phyloP scores from a whole-genome alignment of 2,329 filamentous ascomycete species.

The Pseudophaeomoniella oleicola region DNA sequence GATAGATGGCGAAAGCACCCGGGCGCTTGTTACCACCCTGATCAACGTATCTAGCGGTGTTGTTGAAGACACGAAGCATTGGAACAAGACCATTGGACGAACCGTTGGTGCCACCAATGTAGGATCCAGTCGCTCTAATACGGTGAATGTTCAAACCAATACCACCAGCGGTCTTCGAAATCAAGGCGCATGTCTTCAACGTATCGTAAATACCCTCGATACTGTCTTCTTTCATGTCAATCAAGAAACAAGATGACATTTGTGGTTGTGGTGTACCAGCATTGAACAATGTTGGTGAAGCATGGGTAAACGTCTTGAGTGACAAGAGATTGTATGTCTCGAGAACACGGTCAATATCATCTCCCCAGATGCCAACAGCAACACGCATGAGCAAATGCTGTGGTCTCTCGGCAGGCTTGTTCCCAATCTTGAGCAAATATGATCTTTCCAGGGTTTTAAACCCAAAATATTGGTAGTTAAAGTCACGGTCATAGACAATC shows the following conservation, averaged over 20 bases:
- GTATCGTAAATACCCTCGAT: slow-evolving; percentile 99
- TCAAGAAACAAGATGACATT: slow-evolving; percentile 94
- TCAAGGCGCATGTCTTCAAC: slow-evolving; percentile 98
- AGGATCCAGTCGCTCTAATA: slow-evolving; percentile 92
- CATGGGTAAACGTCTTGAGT: slow-evolving; percentile 95
- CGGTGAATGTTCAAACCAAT: slow-evolving; percentile 94
- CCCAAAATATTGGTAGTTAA: slow-evolving; percentile 99
- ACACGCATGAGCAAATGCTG: slow-evolving; percentile 99
- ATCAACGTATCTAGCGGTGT: slow-evolving; percentile 96
- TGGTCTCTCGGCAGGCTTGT: slow-evolving; percentile 90
- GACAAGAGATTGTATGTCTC: slow-evolving; percentile 99
- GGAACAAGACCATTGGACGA: slow-evolving; percentile 95
- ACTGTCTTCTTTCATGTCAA: slow-evolving; percentile 99
- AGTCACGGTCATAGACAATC: slow-evolving; percentile 97
- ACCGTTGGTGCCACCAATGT: slow-evolving; percentile 95
- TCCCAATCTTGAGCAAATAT: slow-evolving; percentile 87
- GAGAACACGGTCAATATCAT: slow-evolving; percentile 83
- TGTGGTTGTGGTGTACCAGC: slow-evolving; percentile 90
- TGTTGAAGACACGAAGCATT: slow-evolving; percentile 98
- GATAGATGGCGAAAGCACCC: slow-evolving; percentile 95
- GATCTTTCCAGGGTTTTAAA: slow-evolving; percentile 99
- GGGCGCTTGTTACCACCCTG: slow-evolving; percentile 99
- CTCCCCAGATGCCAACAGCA: slow-evolving; percentile 88
- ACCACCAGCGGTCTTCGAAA: slow-evolving; percentile 97
- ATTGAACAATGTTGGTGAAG: slow-evolving; percentile 95